Evolutionary conservation across 2,329 filamentous ascomycete species (phyloP).

Genomic region (Cordyceps javanica): DNA sequence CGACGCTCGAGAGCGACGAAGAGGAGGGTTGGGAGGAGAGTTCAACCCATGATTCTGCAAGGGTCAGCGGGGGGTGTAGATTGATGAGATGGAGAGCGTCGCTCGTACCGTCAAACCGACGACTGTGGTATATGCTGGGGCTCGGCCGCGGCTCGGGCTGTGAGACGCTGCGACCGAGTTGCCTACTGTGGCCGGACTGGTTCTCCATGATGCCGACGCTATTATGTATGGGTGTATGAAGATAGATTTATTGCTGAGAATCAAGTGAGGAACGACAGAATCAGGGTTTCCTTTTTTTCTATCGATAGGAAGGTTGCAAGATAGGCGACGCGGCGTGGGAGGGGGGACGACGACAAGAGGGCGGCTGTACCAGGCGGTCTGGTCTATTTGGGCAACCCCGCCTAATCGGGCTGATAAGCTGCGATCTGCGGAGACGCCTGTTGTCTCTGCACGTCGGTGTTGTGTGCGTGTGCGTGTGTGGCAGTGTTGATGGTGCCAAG

Average conservation of each 20-base stretch:
- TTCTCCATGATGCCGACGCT: constrained; percentile 21
- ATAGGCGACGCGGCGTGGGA: background rate
- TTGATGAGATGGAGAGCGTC: constrained; percentile 18
- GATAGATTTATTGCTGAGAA: constrained; percentile 1
- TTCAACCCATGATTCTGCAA: constrained; percentile 90
- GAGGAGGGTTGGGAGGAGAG: constrained; percentile 89
- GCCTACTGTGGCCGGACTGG: constrained; percentile 21
- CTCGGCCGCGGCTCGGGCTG: constrained; percentile 24
- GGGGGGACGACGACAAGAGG: constrained; percentile 11
- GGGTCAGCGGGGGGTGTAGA: background rate
- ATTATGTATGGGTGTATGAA: background rate
- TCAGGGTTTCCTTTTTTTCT: background rate
- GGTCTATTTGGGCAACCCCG: constrained; percentile 11
- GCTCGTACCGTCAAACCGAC: constrained; percentile 31
- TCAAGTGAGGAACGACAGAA: background rate
- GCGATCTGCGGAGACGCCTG: constrained; percentile 8
- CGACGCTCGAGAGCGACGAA: constrained; percentile 79
- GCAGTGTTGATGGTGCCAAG: background rate
- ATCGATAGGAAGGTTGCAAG: constrained; percentile 1
- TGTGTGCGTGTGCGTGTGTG: background rate
- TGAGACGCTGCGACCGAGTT: constrained; percentile 22
- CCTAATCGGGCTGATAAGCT: constrained; percentile 9
- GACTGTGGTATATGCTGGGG: constrained; percentile 26
- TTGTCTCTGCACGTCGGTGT: background rate
- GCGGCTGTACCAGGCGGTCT: constrained; percentile 7